phyloP scores from a whole-genome alignment of 305 asterid species.

The Petunia hybrid region DNA sequence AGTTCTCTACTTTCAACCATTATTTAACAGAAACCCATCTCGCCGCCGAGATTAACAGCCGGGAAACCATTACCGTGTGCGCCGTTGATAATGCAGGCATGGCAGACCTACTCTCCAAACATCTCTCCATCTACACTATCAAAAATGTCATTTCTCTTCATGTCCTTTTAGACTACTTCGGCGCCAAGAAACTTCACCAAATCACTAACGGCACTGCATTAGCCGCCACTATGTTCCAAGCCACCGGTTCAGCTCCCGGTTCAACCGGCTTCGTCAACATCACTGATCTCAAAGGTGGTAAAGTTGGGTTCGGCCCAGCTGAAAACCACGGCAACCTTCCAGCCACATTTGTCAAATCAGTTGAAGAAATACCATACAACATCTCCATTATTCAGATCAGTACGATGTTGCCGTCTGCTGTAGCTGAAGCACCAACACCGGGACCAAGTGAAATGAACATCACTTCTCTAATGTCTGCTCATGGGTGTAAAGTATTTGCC shows the following conservation, averaged over 20 bases:
- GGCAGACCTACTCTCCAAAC: constrained; percentile 68
- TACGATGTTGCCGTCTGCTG: constrained; percentile 61
- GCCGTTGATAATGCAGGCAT: constrained; percentile 79
- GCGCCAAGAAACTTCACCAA: constrained; percentile 80
- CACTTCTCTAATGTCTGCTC: constrained; percentile 74
- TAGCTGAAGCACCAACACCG: constrained; percentile 90
- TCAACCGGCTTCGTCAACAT: constrained; percentile 85
- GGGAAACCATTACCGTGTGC: constrained; percentile 82
- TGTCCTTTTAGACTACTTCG: constrained; percentile 83
- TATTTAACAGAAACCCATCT: constrained; percentile 75
- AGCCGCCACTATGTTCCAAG: constrained; percentile 85
- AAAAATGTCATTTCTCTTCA: constrained; percentile 75
- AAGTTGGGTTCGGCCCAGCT: constrained; percentile 69
- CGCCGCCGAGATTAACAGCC: constrained; percentile 72
- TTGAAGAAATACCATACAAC: constrained; percentile 69
- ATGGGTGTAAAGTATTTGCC: constrained; percentile 85
- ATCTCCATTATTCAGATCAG: constrained; percentile 92
- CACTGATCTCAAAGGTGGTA: constrained; percentile 74
- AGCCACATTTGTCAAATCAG: constrained; percentile 64
- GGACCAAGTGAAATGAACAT: constrained; percentile 63
- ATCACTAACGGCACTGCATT: constrained; percentile 76
- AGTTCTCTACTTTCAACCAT: constrained; percentile 78
- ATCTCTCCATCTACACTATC: constrained; percentile 55
- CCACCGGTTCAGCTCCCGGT: constrained; percentile 85
- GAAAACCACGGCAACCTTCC: constrained; percentile 47